phyloP scores from a whole-genome alignment of 75 land plant species.

The Sequoiadendron giganteum region DNA sequence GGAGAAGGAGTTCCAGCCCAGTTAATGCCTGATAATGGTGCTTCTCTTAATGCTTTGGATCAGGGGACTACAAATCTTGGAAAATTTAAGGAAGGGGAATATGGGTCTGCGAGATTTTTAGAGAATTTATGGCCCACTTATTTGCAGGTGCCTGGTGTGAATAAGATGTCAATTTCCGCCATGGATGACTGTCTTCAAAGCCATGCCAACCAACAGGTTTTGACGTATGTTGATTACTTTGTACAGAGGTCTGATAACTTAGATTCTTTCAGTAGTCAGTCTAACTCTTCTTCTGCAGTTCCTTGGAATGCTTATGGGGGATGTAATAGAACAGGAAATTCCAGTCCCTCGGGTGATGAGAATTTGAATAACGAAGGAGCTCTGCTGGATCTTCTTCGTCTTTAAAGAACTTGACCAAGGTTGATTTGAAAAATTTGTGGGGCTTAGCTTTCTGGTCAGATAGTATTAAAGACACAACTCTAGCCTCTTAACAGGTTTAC shows the following conservation, averaged over 20 bases:
- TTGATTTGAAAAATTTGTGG: too few species aligned
- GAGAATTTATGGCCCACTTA: neutral
- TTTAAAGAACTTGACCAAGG: neutral
- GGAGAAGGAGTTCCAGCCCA: neutral
- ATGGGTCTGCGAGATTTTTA: neutral
- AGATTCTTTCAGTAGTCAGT: neutral
- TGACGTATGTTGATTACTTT: slow-evolving; percentile 37
- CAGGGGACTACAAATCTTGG: neutral
- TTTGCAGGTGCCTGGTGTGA: neutral
- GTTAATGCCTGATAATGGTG: slow-evolving; percentile 17
- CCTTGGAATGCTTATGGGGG: neutral
- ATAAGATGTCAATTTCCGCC: neutral
- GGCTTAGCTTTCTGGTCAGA: too few species aligned
- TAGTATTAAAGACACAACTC: too few species aligned
- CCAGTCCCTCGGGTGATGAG: neutral
- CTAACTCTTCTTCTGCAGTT: neutral
- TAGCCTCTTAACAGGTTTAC: too few species aligned
- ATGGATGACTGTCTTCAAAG: neutral
- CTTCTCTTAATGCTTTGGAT: slow-evolving; percentile 12
- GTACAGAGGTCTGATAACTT: neutral
- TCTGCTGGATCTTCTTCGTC: neutral
- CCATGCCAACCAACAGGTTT: slow-evolving; percentile 19
- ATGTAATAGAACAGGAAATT: neutral
- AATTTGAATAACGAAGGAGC: neutral
- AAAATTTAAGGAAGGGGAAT: neutral